phyloP scores from a whole-genome alignment of 1,284 basidiomycete species.

The Pyrrhoderma lamaoense region DNA sequence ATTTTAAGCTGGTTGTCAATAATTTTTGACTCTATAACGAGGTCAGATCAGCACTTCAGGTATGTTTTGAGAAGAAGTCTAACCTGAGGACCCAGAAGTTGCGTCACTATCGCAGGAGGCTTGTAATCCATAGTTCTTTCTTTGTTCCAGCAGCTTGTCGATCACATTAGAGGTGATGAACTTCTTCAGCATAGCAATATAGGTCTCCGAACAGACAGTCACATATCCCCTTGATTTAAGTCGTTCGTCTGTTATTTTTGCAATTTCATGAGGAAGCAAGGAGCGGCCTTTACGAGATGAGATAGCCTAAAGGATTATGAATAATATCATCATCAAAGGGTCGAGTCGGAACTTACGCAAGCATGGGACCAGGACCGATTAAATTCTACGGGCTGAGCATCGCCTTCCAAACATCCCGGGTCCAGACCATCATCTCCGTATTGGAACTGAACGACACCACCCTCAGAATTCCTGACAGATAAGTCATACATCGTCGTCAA shows the following conservation, averaged over 20 bases:
- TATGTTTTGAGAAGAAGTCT: conserved; percentile 21
- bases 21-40: conserved; percentile 55
- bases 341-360: conserved; percentile 43
- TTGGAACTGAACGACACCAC: conserved; percentile 95
- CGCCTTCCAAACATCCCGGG: conserved; percentile 92
- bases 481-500: conserved; percentile 95
- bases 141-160: conserved; percentile 58
- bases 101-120: conserved; percentile 78
- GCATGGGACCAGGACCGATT: conserved; percentile 86
- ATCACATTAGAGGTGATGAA: conserved; percentile 73
- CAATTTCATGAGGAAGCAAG: conserved; percentile 85
- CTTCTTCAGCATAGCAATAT: conserved; percentile 66
- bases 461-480: conserved; percentile 93
- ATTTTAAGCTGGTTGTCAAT: conserved; percentile 91
- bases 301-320: conserved; percentile 44
- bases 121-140: conserved; percentile 78
- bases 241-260: conserved; percentile 64
- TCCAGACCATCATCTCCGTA: conserved; percentile 98
- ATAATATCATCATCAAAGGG: conserved; percentile 1
- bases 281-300: conserved; percentile 51
- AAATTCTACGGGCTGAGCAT: conserved; percentile 89
- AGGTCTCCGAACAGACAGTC: conserved; percentile 69
- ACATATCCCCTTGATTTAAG: conserved; percentile 56
- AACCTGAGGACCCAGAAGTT: conserved; percentile 67
- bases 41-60: too few relatives aligned